Conservation (phyloP, 2,329 filamentous ascomycete species). For the Mycosphaerella sp. region DNA sequence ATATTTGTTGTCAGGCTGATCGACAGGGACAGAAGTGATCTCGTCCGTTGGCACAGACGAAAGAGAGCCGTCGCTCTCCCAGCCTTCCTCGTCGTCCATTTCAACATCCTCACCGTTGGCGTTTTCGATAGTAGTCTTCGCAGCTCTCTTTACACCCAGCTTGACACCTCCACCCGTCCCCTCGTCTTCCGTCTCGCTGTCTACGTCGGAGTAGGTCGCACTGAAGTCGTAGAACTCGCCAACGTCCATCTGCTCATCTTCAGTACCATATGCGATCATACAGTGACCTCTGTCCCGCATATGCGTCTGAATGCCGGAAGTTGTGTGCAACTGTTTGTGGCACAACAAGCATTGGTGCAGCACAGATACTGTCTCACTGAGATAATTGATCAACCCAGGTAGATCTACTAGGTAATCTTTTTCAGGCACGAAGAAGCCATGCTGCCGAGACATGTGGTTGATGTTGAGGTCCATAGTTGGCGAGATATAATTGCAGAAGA, state of each 20-base stretch:
- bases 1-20: constrained; percentile 65
- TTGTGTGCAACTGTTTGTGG: constrained; percentile 71
- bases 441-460: constrained; percentile 82
- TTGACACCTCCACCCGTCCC: constrained; percentile 56
- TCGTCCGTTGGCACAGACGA: constrained; percentile 85
- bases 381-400: constrained; percentile 70
- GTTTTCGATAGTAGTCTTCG: constrained; percentile 41
- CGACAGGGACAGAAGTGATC: constrained; percentile 70
- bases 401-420: constrained; percentile 74
- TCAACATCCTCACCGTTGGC: constrained; percentile 52
- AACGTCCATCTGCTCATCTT: constrained; percentile 87
- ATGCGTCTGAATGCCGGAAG: constrained; percentile 81
- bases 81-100: constrained; percentile 63
- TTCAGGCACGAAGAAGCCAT: constrained; percentile 96
- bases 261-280: constrained; percentile 85
- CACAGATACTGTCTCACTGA: constrained; percentile 73
- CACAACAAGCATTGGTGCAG: constrained; percentile 84
- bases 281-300: constrained; percentile 97
- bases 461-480: constrained; percentile 69
- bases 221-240: constrained; percentile 97
- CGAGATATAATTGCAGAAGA: constrained; percentile 89
- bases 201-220: constrained; percentile 82
- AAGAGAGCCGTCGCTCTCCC: constrained; percentile 85
- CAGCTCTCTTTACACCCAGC: constrained; percentile 55
- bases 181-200: constrained; percentile 53